Evolutionary conservation across 164 flowering plant species (phyloP), one percentile per base, ranked within the genome.

Genomic region (Macadamia tetraphylla): DNA sequence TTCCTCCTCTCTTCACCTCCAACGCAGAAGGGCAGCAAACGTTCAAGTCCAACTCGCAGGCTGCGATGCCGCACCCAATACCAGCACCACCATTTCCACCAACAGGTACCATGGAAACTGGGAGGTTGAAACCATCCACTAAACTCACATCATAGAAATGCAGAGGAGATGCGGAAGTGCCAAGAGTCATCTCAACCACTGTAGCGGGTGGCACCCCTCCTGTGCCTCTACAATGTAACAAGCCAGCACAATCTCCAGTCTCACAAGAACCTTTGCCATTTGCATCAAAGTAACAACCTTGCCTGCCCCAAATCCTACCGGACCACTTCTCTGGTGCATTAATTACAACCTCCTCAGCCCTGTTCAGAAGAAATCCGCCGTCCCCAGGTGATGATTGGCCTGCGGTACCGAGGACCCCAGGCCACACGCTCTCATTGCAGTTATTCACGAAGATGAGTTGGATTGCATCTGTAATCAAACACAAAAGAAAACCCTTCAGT

Each of bases 61-160:
- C 79, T 0, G 97, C 89, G 10, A 82, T 73, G 0, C 87, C 89
- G 52, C 97, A 91, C 10, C 89, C 88, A 0, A 73, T 67, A 0
- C 87, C 90, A 6, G 94, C 57, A 49, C 53, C 53, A 10, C 53
- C 53, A 49, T 5, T 5, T 2, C 53, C 94, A 1, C 87, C 89
- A 0, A 87, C 78, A 0, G 94, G 94, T 4, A 60, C 76, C 92
- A 91, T 87, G 0, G 97, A 76, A 3, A 91, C 88, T 0, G 94
- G 97, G 42, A 91, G 74, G 69, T 91, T 90, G 76, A 85, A 90
- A 9, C 96, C 96, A 55, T 88, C 96, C 3, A 90, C 91, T 53
- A 90, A 71, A 71, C 92, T 90, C 43, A 90, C 89, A 65, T 88
- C 96, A 55, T 90, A 90, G 77, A 67, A 88, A 72, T 90, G 91